Conservation (phyloP, 2,329 filamentous ascomycete species). For the Talaromyces islandicus region DNA sequence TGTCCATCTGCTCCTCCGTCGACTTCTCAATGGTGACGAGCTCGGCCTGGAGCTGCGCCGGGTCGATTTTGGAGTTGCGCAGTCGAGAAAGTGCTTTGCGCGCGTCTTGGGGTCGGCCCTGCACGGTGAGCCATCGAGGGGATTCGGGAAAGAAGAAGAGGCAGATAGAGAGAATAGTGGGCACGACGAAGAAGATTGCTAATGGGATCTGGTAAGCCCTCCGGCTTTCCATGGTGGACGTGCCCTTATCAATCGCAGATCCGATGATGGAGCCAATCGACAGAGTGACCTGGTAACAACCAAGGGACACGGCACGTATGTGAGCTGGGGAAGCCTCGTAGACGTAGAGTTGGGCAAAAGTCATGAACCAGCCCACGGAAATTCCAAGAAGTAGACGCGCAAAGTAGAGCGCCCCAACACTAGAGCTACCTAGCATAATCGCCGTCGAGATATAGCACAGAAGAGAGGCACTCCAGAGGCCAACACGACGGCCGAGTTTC, state of each 20-base stretch:
- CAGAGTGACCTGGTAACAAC: constrained; percentile 1
- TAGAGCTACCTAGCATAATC: background rate
- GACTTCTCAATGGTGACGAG: constrained; percentile 15
- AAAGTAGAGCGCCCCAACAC: constrained; percentile 3
- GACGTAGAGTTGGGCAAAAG: constrained; percentile 3
- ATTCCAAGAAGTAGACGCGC: background rate
- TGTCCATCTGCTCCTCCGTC: background rate
- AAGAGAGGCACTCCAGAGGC: background rate
- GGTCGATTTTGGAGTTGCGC: constrained; percentile 13
- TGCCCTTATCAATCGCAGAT: constrained; percentile 13
- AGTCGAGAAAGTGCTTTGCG: constrained; percentile 12
- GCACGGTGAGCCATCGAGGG: constrained; percentile 16
- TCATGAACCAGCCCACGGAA: constrained; percentile 5
- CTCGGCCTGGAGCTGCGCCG: constrained; percentile 14
- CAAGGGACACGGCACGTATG: background rate
- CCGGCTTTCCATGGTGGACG: constrained; percentile 8
- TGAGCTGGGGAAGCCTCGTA: constrained; percentile 2
- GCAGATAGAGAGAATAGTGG: constrained; percentile 6
- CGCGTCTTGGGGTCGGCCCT: constrained; percentile 15
- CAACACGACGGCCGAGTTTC: background rate
- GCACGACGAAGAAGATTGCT: constrained; percentile 15
- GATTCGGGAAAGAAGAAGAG: constrained; percentile 14
- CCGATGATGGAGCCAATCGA: constrained; percentile 3
- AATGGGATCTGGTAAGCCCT: constrained; percentile 15
- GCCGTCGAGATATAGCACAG: background rate